Evolutionary conservation across 257 asterid genomes (phyloP).

Genomic region (Rubia yunnanensis): DNA sequence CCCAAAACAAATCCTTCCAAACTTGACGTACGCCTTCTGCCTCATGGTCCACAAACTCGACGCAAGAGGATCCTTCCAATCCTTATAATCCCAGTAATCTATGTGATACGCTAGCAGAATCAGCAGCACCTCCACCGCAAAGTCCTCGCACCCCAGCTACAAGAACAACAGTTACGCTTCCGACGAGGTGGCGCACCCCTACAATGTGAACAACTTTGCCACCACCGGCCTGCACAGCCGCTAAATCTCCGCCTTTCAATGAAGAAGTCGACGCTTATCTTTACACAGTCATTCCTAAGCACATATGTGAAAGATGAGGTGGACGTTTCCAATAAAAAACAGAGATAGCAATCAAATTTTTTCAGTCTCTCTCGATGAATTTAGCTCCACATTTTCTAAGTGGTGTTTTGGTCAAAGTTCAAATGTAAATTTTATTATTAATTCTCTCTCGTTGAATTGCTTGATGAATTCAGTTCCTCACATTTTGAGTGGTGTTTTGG

Average conservation of each 20-base stretch:
- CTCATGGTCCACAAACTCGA: slow-evolving; percentile 83
- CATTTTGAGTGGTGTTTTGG: not conserved
- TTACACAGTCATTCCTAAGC: too few species aligned
- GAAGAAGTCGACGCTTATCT: too few species aligned
- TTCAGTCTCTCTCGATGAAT: slow-evolving; percentile 1
- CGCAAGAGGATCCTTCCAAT: slow-evolving; percentile 90
- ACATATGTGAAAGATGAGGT: too few species aligned
- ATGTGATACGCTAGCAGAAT: slow-evolving; percentile 68
- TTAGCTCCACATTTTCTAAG: not conserved
- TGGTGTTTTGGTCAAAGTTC: not conserved
- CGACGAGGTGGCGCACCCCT: slow-evolving; percentile 83
- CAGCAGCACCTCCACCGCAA: slow-evolving; percentile 54
- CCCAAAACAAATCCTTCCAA: too few species aligned
- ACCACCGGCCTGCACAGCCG: slow-evolving; percentile 55
- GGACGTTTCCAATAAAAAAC: too few species aligned
- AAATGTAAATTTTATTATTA: not conserved
- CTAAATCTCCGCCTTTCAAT: slow-evolving; percentile 56
- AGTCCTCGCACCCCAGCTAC: slow-evolving; percentile 82
- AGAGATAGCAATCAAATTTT: too few species aligned
- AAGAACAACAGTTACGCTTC: slow-evolving; percentile 83
- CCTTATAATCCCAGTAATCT: slow-evolving; percentile 84
- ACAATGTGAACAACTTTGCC: slow-evolving; percentile 83
- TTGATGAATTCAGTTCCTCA: not conserved
- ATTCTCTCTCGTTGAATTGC: not conserved
- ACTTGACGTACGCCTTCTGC: slow-evolving; percentile 81